Percentiles rank a stretch among this genome's conserved stretches.
Conservation (phyloP, 768 basidiomycete genomes). For the Rossbeevera mucosa region DNA sequence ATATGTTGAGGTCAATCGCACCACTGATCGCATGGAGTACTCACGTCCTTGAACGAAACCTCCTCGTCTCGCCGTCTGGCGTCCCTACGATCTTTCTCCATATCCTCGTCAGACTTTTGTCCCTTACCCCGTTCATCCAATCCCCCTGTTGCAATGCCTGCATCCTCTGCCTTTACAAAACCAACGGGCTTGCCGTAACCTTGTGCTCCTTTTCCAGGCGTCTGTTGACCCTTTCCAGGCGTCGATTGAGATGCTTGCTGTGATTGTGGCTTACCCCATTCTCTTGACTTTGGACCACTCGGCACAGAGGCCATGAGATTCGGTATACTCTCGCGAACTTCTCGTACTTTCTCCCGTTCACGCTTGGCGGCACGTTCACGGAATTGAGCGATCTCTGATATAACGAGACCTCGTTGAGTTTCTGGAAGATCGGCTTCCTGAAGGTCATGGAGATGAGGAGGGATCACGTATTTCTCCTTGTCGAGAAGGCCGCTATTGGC, state of each 20-base stretch:
- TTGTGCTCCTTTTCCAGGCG: constrained; percentile 66
- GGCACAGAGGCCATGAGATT: constrained; percentile 41
- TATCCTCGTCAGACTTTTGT: constrained; percentile 80
- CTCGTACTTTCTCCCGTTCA: constrained; percentile 83
- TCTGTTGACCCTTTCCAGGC: constrained; percentile 40
- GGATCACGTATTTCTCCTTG: constrained; percentile 86
- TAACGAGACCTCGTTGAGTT: constrained; percentile 84
- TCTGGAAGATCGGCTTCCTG: constrained; percentile 97
- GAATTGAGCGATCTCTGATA: constrained; percentile 95
- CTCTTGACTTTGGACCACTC: constrained; percentile 71
- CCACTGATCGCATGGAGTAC: constrained; percentile 27
- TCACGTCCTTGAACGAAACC: constrained; percentile 78
- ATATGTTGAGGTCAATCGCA: not conserved
- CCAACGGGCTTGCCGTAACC: constrained; percentile 74
- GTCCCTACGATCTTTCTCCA: constrained; percentile 79
- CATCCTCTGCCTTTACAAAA: constrained; percentile 72
- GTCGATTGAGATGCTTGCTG: constrained; percentile 35
- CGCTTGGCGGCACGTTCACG: constrained; percentile 89
- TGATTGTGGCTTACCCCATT: constrained; percentile 62
- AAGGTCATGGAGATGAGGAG: constrained; percentile 94
- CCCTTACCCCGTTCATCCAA: constrained; percentile 35
- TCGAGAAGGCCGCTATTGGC: constrained; percentile 71
- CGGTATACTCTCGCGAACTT: constrained; percentile 59
- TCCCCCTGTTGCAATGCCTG: constrained; percentile 34
- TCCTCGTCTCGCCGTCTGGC: constrained; percentile 75